Conservation (phyloP, 2,329 filamentous ascomycete genomes). For the Aspergillus sp. region DNA sequence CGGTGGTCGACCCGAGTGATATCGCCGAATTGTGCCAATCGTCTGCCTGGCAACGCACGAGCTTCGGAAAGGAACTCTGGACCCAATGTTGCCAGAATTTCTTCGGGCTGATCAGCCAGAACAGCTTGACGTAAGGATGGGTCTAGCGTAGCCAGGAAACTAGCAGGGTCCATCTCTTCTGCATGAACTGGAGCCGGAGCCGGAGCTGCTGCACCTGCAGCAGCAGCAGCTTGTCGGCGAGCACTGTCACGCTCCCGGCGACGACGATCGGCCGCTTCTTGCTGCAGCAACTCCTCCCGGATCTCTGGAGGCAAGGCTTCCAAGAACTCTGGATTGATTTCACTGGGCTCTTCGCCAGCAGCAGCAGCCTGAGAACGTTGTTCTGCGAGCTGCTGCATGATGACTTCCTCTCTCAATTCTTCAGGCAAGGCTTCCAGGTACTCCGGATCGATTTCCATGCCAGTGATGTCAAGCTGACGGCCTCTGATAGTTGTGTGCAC, state of each 20-base stretch:
- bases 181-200: constrained; percentile 55
- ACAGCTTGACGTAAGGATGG: constrained; percentile 82
- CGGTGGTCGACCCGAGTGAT: constrained; percentile 42
- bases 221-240: constrained; percentile 63
- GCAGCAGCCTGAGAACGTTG: constrained; percentile 75
- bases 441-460: constrained; percentile 88
- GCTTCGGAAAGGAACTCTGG: constrained; percentile 86
- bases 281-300: constrained; percentile 83
- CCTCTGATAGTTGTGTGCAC: constrained; percentile 83
- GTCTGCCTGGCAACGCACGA: constrained; percentile 65
- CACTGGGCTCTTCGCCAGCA: constrained; percentile 64
- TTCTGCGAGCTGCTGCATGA: constrained; percentile 84
- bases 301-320: constrained; percentile 90
- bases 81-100: constrained; percentile 79
- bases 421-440: constrained; percentile 98
- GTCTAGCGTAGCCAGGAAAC: constrained; percentile 87
- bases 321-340: constrained; percentile 87
- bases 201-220: constrained; percentile 46
- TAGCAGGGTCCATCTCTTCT: constrained; percentile 88
- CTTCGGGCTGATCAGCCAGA: constrained; percentile 87
- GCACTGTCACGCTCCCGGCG: constrained; percentile 82
- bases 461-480: constrained; percentile 87
- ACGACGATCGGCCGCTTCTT: constrained; percentile 85
- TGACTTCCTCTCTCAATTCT: constrained; percentile 92
- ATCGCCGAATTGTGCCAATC: constrained; percentile 57